Evolutionary conservation across 1,139 yeast genomes (phyloP), one percentile per base, ranked within the genome.

Genomic region (Neolecta irregularis): DNA sequence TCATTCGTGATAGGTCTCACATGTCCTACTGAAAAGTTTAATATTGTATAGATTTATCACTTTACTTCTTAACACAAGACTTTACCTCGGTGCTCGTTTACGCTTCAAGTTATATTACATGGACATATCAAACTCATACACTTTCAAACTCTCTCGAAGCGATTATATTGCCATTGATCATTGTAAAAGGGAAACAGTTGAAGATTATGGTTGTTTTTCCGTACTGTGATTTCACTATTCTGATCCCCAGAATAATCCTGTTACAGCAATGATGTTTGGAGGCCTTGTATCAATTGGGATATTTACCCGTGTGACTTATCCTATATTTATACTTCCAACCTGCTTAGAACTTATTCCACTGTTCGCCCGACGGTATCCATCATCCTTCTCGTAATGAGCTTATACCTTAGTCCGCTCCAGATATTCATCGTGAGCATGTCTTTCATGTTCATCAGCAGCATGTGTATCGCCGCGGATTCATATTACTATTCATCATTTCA

Each of bases 81-180:
- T 15, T 12, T n/a, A 19, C 13, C 4, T 12, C 35, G 8, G 15
- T 40, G 24, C 23, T 32, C 15, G 20, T 36, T 32, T 33, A 30
- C 26, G 43, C 44, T 3, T 24, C 34, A 15, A 33, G 38, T 1
- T 88, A 78, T 50, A 65, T 83, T 8, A 74, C 93, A 0, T 64
- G 80, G 60, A 71, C 76, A 0, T 75, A 73, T 48, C 96, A 88
- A 51, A 64, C 80, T 1, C 96, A 85, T 51, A 73, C 92, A 2
- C 80, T 91, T 49, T 79, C 94, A 24, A 91, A 91, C 52, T 70
- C 85, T 20, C 53, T 80, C 3, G 99, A 91, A 48, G 80, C 96
- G 0, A 58, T 72, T 15, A 44, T 83, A 23, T 58, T 88, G 15
- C 49, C 83, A 26, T 46, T 71, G 41, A 61, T 69, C 6, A 54